Conservation (phyloP, 2,329 filamentous ascomycete species). For the Botrytis pseudocinerea region DNA sequence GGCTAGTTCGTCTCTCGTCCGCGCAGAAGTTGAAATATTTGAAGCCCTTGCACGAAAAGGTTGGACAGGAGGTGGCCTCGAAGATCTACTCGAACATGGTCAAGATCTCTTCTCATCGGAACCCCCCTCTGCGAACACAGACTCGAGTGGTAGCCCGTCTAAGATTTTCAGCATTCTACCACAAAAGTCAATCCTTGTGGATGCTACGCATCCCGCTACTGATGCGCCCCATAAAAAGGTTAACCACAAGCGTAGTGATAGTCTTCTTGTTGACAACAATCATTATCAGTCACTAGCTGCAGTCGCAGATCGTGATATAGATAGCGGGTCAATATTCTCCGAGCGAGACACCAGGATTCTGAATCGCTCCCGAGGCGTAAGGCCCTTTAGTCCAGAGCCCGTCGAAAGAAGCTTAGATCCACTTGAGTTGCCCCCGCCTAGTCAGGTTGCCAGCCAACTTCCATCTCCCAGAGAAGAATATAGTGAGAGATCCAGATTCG, state of each 20-base stretch:
- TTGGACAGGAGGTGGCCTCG: constrained; percentile 66
- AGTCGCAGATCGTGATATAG: constrained; percentile 41
- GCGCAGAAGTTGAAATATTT: constrained; percentile 70
- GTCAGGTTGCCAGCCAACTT: neutral
- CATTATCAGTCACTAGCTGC: constrained; percentile 60
- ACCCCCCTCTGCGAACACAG: constrained; percentile 41
- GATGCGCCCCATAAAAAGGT: constrained; percentile 27
- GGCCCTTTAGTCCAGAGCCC: constrained; percentile 58
- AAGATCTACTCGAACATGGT: constrained; percentile 65
- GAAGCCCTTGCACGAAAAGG: constrained; percentile 66
- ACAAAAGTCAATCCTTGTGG: constrained; percentile 62
- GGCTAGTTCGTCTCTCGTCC: constrained; percentile 63
- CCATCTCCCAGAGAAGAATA: constrained; percentile 13
- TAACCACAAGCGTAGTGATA: constrained; percentile 53
- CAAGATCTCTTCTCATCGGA: constrained; percentile 59
- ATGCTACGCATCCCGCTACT: constrained; percentile 44
- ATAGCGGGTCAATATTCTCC: constrained; percentile 54
- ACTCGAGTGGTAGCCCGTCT: constrained; percentile 40
- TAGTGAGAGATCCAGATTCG: constrained; percentile 1
- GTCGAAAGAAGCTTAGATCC: constrained; percentile 32
- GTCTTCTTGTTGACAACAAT: constrained; percentile 53
- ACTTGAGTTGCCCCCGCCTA: constrained; percentile 25
- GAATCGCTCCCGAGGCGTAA: constrained; percentile 53
- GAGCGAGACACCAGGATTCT: constrained; percentile 45
- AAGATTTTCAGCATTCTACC: constrained; percentile 66